Evolutionary conservation across 257 asterid genomes (phyloP).

Genomic region (Pogostemon cablin): DNA sequence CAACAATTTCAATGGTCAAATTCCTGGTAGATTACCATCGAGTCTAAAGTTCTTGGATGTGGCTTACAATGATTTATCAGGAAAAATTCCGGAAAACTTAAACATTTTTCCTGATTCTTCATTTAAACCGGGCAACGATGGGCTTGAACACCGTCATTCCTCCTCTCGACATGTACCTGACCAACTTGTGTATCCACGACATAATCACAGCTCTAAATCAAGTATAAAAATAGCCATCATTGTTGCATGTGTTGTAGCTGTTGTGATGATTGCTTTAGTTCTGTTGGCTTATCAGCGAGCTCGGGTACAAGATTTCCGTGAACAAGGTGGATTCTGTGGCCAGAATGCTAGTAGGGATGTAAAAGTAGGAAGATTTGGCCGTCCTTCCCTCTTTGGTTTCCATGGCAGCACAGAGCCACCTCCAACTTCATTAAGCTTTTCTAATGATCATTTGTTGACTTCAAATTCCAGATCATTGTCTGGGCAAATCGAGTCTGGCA

Average conservation of each 20-base stretch:
- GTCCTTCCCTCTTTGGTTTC: slow-evolving; percentile 69
- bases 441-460: slow-evolving; percentile 80
- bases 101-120: slow-evolving; percentile 59
- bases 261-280: slow-evolving; percentile 69
- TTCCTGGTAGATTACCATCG: slow-evolving; percentile 63
- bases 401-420: slow-evolving; percentile 60
- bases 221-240: slow-evolving; percentile 69
- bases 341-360: slow-evolving; percentile 55
- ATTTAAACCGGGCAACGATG: slow-evolving; percentile 68
- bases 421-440: slow-evolving; percentile 73
- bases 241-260: slow-evolving; percentile 78
- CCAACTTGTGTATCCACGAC: slow-evolving; percentile 21
- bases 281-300: slow-evolving; percentile 74
- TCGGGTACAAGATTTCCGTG: slow-evolving; percentile 52
- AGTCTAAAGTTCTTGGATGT: slow-evolving; percentile 61
- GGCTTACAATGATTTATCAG: slow-evolving; percentile 67
- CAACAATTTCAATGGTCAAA: slow-evolving; percentile 65
- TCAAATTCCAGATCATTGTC: slow-evolving; percentile 64
- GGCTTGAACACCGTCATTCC: slow-evolving; percentile 30
- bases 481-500: slow-evolving; percentile 58
- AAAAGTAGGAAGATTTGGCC: slow-evolving; percentile 60
- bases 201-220: slow-evolving; percentile 43
- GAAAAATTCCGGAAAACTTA: slow-evolving; percentile 70
- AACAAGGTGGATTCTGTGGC: slow-evolving; percentile 48
- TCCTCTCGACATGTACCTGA: slow-evolving; percentile 35